Conservation (phyloP, 257 asterid species). For the Nicotiana paniculata region DNA sequence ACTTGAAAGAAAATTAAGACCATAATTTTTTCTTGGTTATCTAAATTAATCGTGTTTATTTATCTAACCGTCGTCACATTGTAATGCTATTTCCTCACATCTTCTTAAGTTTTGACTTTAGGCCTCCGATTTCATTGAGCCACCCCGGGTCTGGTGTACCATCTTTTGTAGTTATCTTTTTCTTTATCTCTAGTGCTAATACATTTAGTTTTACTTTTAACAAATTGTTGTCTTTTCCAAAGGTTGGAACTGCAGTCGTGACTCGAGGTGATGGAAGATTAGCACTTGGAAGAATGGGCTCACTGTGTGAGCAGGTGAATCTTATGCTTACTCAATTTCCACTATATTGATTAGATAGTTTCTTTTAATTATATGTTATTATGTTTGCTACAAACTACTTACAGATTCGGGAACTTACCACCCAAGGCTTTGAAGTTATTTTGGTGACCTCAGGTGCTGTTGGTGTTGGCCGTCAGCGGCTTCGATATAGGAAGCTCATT, state of each 20-base stretch:
- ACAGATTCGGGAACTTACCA: conserved; percentile 84
- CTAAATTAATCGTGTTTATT: no score
- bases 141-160: neutral
- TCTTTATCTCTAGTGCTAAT: neutral
- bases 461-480: conserved; percentile 95
- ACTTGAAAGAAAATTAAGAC: no score
- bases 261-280: conserved; percentile 70
- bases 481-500: conserved; percentile 63
- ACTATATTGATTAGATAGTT: neutral
- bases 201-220: neutral
- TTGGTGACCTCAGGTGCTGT: conserved; percentile 98
- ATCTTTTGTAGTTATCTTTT: neutral
- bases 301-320: conserved; percentile 93
- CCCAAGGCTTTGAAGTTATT: conserved; percentile 84
- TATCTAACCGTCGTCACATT: no score
- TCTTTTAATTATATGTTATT: conserved; percentile 11
- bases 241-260: conserved; percentile 93
- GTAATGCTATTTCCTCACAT: no score
- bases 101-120: no score
- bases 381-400: conserved; percentile 17
- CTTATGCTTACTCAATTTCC: neutral
- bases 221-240: conserved; percentile 7
- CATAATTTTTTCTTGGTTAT: no score
- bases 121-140: no score
- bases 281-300: conserved; percentile 95